phyloP scores from a whole-genome alignment of 805 yeast genomes.

The Hanseniaspora guilliermondii region DNA sequence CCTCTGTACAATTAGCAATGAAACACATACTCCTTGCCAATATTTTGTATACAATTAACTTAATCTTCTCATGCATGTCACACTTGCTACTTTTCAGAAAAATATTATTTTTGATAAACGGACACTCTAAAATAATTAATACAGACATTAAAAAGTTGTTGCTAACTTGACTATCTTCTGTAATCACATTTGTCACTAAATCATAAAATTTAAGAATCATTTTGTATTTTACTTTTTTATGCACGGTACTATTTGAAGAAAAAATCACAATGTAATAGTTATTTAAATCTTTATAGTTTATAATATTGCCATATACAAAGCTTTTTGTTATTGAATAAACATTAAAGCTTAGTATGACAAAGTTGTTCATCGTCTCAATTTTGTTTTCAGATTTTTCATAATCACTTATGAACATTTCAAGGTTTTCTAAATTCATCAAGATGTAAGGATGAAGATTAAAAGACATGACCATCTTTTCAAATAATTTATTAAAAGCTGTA shows the following conservation, averaged over 20 bases:
- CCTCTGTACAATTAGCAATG: conserved; percentile 32
- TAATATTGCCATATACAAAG: background rate
- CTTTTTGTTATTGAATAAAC: background rate
- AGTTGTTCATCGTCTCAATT: background rate
- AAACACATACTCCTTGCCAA: conserved; percentile 59
- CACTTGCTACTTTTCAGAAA: conserved; percentile 13
- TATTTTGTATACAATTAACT: conserved; percentile 51
- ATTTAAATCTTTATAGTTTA: background rate
- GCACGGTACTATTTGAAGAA: background rate
- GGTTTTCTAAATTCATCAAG: background rate
- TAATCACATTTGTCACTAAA: background rate
- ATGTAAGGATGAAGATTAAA: background rate
- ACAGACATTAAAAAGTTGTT: conserved; percentile 38
- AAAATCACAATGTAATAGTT: background rate
- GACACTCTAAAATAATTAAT: conserved; percentile 56
- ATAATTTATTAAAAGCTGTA: background rate
- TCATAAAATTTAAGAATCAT: background rate
- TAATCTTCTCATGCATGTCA: conserved; percentile 23
- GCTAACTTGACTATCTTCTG: too few relatives aligned
- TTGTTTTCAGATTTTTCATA: background rate
- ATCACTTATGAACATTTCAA: background rate
- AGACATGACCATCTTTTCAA: background rate
- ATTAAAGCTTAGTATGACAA: background rate
- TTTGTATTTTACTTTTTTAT: background rate
- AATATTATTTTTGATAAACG: conserved; percentile 38